These are phyloP conservation scores for Fusarium ambrosium DNA, from an alignment of 2,329 filamentous ascomycete genomes.

Conservation along the genomic window DNA sequence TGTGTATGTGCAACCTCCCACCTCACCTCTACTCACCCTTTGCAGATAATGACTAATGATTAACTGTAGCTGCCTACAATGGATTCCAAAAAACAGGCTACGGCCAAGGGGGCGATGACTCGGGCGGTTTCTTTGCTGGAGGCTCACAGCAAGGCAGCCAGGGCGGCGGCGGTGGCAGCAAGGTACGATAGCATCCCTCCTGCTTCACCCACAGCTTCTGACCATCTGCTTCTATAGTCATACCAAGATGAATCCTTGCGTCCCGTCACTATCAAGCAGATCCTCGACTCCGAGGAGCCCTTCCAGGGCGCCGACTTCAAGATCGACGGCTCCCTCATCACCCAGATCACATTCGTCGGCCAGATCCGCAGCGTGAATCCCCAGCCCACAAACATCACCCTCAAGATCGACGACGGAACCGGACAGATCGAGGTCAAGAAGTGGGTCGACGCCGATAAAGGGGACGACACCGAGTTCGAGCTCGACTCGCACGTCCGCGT, in stretches of 20 bases:
- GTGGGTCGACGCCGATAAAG: constrained; percentile 79
- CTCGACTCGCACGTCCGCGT: constrained; percentile 87
- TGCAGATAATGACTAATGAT: neutral
- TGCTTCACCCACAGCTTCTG: constrained; percentile 4
- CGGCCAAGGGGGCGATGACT: constrained; percentile 70
- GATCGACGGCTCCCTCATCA: constrained; percentile 82
- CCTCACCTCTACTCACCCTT: neutral
- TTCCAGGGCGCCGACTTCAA: constrained; percentile 82
- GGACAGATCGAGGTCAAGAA: constrained; percentile 91
- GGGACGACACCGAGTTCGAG: constrained; percentile 66
- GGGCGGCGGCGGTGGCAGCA: constrained; percentile 55
- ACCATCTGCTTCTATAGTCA: constrained; percentile 54
- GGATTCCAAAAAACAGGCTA: constrained; percentile 62
- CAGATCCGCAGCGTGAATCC: constrained; percentile 89
- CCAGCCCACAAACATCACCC: constrained; percentile 93
- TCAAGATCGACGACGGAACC: constrained; percentile 95
- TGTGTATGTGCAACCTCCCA: constrained; percentile 49
- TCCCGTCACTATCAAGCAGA: constrained; percentile 95
- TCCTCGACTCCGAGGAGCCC: constrained; percentile 84
- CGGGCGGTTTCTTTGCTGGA: constrained; percentile 72
- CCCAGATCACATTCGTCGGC: constrained; percentile 84
- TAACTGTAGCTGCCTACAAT: constrained; percentile 61
- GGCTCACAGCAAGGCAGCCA: constrained; percentile 73
- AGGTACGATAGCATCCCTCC: constrained; percentile 51
- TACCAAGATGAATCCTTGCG: constrained; percentile 89